Percentiles rank a stretch among this genome's conserved stretches.
Conservation (phyloP, 805 yeast genomes). For the Danielia reshetovae region DNA sequence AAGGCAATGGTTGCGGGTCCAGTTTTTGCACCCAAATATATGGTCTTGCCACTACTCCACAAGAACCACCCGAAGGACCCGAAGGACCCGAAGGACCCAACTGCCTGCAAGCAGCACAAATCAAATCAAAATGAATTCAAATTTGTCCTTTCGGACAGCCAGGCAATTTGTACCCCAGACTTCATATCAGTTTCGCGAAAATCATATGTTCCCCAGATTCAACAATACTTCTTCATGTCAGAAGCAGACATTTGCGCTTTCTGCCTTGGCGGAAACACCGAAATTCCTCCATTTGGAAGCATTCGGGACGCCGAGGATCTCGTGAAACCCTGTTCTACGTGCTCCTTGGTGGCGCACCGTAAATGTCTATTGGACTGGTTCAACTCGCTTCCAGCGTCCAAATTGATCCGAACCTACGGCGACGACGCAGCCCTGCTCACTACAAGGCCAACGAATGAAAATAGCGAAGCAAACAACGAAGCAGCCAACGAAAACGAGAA, state of each 20-base stretch:
- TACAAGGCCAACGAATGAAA: not conserved
- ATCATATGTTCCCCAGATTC: too few relatives aligned
- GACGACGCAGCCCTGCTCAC: not conserved
- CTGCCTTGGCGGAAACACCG: slow-evolving; percentile 38
- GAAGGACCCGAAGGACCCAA: too few relatives aligned
- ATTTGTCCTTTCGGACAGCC: too few relatives aligned
- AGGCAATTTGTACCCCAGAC: too few relatives aligned
- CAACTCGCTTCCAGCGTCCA: slow-evolving; percentile 29
- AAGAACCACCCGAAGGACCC: too few relatives aligned
- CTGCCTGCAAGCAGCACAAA: too few relatives aligned
- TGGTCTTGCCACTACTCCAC: too few relatives aligned
- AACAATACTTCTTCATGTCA: slow-evolving; percentile 14
- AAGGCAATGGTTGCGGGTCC: too few relatives aligned
- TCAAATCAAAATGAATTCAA: too few relatives aligned
- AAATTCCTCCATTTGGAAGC: slow-evolving; percentile 37
- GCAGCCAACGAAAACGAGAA: not conserved
- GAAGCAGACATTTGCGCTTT: slow-evolving; percentile 25
- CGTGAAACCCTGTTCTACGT: slow-evolving; percentile 35
- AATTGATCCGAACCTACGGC: slow-evolving; percentile 9
- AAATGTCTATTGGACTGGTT: slow-evolving; percentile 42
- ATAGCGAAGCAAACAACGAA: not conserved
- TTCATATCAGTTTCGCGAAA: too few relatives aligned
- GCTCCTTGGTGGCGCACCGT: slow-evolving; percentile 33
- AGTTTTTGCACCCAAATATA: too few relatives aligned
- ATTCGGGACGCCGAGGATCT: slow-evolving; percentile 33